A percentile compares a stretch with the other conserved stretches of the same genome.
phyloP scores from a whole-genome alignment of 768 basidiomycete genomes.

The Psilocybe cubensis region DNA sequence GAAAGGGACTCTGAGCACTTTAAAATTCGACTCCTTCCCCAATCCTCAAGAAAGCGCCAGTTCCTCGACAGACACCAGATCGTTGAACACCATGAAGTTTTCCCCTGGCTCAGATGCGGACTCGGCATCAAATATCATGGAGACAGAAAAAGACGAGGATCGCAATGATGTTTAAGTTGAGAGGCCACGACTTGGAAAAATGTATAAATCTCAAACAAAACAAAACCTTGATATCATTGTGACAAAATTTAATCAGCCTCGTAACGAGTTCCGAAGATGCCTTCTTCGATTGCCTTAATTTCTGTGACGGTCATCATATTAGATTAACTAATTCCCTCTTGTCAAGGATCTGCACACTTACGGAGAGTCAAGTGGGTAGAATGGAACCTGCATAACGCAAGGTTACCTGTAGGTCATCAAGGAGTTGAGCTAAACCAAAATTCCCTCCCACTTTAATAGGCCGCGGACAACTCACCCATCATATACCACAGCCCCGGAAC shows the following conservation, averaged over 20 bases:
- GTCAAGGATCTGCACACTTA: slow-evolving; percentile 36
- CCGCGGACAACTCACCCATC: slow-evolving; percentile 55
- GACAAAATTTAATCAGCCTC: neutral
- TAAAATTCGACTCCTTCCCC: slow-evolving; percentile 1
- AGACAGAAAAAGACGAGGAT: no score
- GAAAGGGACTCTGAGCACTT: neutral
- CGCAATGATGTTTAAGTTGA: no score
- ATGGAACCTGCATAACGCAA: slow-evolving; percentile 54
- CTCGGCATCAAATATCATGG: no score
- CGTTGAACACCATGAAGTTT: neutral
- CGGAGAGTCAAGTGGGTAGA: slow-evolving; percentile 68
- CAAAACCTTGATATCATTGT: no score
- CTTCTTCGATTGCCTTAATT: slow-evolving; percentile 60
- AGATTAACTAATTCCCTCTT: neutral
- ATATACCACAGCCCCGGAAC: slow-evolving; percentile 60
- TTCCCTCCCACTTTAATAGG: neutral
- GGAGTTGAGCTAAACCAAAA: neutral
- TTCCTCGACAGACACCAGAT: neutral
- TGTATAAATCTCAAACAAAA: no score
- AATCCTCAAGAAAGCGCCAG: no score
- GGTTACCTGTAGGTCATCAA: slow-evolving; percentile 47
- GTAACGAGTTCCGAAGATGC: neutral
- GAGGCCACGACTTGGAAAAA: no score
- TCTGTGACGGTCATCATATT: slow-evolving; percentile 34
- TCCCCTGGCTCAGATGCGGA: neutral